Percentiles rank a stretch among this genome's conserved stretches.
These are phyloP conservation scores for Erigeron philadelphicus DNA, from an alignment of 140 eudicot genomes.

Conservation along the genomic window DNA sequence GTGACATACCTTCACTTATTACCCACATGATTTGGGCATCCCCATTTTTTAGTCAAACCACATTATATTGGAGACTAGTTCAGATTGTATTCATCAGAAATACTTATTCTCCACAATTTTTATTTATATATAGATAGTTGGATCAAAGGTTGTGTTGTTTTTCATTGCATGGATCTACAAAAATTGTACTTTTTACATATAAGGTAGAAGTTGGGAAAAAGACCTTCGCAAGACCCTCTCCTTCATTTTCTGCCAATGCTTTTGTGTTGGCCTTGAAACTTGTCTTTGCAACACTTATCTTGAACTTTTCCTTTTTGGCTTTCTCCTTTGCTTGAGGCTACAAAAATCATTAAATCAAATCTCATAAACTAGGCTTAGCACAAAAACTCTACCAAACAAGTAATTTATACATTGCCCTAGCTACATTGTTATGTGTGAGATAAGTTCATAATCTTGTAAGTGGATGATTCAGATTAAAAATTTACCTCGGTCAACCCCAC, in stretches of 20 bases:
- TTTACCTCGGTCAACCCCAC: conserved; percentile 94
- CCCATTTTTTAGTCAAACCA: background rate
- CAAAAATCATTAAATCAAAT: conserved; percentile 20
- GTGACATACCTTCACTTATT: too few species aligned
- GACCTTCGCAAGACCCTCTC: conserved; percentile 97
- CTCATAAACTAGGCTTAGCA: background rate
- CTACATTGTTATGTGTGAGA: too few species aligned
- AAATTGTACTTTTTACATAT: background rate
- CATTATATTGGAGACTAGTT: background rate
- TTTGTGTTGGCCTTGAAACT: conserved; percentile 98
- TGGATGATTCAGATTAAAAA: background rate
- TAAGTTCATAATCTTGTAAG: conserved; percentile 12
- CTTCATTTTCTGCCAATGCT: conserved; percentile 98
- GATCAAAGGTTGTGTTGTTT: background rate
- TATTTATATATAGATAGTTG: background rate
- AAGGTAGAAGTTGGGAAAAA: background rate
- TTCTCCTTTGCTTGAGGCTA: conserved; percentile 96
- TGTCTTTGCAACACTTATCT: conserved; percentile 74
- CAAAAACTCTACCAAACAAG: background rate
- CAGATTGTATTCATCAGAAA: background rate
- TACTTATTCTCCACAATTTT: background rate
- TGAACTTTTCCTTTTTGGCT: conserved; percentile 79
- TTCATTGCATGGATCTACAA: background rate
- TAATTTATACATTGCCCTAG: background rate
- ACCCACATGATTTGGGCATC: too few species aligned